phyloP scores from a whole-genome alignment of 106 monocot species.

The Agapanthus africanus region DNA sequence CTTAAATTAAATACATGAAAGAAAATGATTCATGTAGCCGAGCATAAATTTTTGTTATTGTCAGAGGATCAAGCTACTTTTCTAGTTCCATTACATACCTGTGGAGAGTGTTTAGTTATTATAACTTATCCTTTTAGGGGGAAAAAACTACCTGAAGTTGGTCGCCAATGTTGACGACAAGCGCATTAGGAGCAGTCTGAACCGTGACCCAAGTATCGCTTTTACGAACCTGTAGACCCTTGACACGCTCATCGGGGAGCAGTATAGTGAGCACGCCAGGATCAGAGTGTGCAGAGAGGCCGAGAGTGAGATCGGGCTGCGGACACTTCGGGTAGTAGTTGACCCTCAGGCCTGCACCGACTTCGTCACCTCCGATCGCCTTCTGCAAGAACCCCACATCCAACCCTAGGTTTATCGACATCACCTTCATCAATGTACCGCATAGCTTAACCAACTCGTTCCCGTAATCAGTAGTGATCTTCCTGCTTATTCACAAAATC shows the following conservation, averaged over 20 bases:
- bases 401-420: constrained; percentile 42
- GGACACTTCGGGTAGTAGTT: constrained; percentile 73
- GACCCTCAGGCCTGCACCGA: constrained; percentile 30
- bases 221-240: constrained; percentile 52
- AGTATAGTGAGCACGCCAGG: constrained; percentile 56
- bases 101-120: no score
- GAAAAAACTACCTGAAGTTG: no score
- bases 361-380: constrained; percentile 36
- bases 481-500: constrained; percentile 16
- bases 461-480: constrained; percentile 44
- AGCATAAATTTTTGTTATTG: no score
- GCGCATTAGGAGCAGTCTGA: constrained; percentile 28
- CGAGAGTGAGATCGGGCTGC: constrained; percentile 72
- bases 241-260: constrained; percentile 40
- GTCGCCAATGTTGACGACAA: constrained; percentile 64
- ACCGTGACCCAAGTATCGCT: constrained; percentile 43
- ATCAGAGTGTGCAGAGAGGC: constrained; percentile 68
- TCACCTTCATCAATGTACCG: constrained; percentile 19
- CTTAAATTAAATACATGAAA: no score
- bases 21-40: no score
- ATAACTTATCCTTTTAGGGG: no score
- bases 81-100: no score
- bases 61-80: no score
- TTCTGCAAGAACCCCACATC: constrained; percentile 22
- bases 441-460: constrained; percentile 31